A percentile compares a stretch with the other conserved stretches of the same genome.
Conservation (phyloP, 495 filamentous ascomycete genomes). For the Penicillium daleae region DNA sequence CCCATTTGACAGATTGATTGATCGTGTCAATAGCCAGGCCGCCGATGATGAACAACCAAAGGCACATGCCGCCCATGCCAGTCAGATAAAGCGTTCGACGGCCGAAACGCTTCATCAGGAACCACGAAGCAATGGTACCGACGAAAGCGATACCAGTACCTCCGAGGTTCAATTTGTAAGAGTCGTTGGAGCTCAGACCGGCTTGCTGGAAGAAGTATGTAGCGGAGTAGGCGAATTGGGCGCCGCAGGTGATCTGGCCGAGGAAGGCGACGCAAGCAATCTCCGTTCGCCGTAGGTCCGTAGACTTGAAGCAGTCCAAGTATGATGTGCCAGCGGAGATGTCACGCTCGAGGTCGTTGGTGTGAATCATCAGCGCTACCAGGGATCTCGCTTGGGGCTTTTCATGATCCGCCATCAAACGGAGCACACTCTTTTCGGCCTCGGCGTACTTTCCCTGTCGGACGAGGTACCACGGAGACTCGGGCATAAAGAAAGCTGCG, state of each 20-base stretch:
- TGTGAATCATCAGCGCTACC: slow-evolving; percentile 52
- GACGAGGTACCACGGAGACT: slow-evolving; percentile 52
- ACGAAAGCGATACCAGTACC: slow-evolving; percentile 51
- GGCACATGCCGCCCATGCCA: slow-evolving; percentile 45
- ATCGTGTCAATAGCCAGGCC: slow-evolving; percentile 31
- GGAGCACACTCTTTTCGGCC: slow-evolving; percentile 49
- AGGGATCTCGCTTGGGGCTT: slow-evolving; percentile 30
- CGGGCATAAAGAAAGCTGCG: slow-evolving; percentile 45
- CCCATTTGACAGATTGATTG: slow-evolving; percentile 31
- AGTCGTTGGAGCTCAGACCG: slow-evolving; percentile 31
- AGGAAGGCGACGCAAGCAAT: slow-evolving; percentile 35
- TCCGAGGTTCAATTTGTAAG: slow-evolving; percentile 39
- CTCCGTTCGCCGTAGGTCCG: slow-evolving; percentile 46
- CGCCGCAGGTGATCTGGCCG: slow-evolving; percentile 37
- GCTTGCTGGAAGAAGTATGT: slow-evolving; percentile 51
- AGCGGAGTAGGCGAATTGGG: slow-evolving; percentile 35
- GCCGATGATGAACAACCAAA: slow-evolving; percentile 48
- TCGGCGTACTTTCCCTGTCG: slow-evolving; percentile 42
- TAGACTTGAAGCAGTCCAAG: slow-evolving; percentile 44
- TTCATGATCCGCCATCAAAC: slow-evolving; percentile 32
- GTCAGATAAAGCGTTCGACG: slow-evolving; percentile 51
- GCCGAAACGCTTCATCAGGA: slow-evolving; percentile 50
- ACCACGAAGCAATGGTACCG: slow-evolving; percentile 57
- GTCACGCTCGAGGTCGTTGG: slow-evolving; percentile 39
- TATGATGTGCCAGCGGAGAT: slow-evolving; percentile 38